Base-by-base conservation (phyloP, 2,329 filamentous ascomycete species). In the Calonectria hongkongensis region DNA sequence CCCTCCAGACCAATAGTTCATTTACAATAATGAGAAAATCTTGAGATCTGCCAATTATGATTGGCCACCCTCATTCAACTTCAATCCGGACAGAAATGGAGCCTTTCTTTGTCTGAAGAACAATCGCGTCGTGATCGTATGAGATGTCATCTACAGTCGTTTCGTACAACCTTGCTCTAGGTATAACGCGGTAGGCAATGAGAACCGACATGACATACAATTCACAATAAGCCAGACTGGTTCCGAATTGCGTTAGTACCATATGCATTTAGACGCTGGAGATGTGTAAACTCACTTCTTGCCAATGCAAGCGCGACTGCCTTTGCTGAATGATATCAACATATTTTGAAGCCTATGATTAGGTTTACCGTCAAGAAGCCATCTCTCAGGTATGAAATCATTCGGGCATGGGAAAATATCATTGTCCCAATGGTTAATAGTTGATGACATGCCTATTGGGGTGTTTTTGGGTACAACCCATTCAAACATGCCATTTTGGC, bases 381-480 rank as follows among this genome's bases (percentile, higher is more conserved):
- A 84, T 16, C 81, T 72, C 72, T 78, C 81, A 0, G 85, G 85
- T 2, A 76, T 70, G 67, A 84, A 86, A 13, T 80, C 70, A n/a
- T 80, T 73, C 0, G 84, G 81, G 0, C 79, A 51, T 1, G 80
- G 78, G 58, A 85, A 86, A 1, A 82, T 68, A 12, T 75, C 78
- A 68, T 79, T 56, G 45, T 83, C 66, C 75, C 73, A 79, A 75
- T 83, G 81, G 60, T 80, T 80, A 71, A 81, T 80, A 72, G 81
- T 79, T 5, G 81, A 79, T 2, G 79, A 82, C 82, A 83, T 84
- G 16, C 80, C 80, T 8, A 83, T 79, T 1, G 80, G 80, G 5
- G 82, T 83, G 9, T 80, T 82, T 69, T 79, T 70, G 2, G 75
- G 76, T 47, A 84, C 79, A 1, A 79, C 62, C 71, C 73, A 78